Evolutionary conservation across 2,329 filamentous ascomycete species (phyloP).

Genomic region (Didymella sp.): DNA sequence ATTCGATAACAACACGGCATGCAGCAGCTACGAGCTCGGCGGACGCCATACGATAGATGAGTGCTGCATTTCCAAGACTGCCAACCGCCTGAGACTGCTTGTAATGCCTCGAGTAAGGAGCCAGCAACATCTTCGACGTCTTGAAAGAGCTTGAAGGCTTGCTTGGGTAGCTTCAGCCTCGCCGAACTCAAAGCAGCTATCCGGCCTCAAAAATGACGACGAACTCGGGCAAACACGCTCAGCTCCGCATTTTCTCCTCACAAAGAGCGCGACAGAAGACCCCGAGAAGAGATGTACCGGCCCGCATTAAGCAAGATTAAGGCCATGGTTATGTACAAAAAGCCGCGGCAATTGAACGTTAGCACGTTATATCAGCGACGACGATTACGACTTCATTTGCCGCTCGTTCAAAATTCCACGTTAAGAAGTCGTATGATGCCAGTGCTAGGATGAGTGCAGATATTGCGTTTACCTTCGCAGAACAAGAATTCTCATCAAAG

Average conservation of each 20-base stretch:
- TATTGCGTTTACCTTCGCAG: neutral
- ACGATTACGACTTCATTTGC: constrained; percentile 7
- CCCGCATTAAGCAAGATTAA: constrained; percentile 9
- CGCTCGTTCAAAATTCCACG: constrained; percentile 2
- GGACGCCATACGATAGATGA: constrained; percentile 15
- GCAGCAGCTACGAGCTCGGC: constrained; percentile 19
- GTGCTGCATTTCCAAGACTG: constrained; percentile 14
- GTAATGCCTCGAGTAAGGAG: constrained; percentile 8
- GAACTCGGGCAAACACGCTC: constrained; percentile 2
- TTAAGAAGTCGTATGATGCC: neutral
- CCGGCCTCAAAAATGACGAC: constrained; percentile 6
- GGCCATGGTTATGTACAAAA: constrained; percentile 4
- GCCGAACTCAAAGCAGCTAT: constrained; percentile 1
- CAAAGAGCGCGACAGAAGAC: constrained; percentile 2
- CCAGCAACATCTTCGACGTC: constrained; percentile 4
- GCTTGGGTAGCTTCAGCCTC: constrained; percentile 11
- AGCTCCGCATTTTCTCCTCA: constrained; percentile 19
- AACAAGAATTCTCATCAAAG: constrained; percentile 4
- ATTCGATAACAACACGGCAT: constrained; percentile 12
- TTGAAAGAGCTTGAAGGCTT: constrained; percentile 15
- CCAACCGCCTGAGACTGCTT: constrained; percentile 8
- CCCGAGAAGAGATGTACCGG: constrained; percentile 13
- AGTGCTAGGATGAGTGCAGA: neutral
- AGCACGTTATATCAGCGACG: constrained; percentile 3
- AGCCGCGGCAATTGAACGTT: constrained; percentile 17